A percentile compares a stretch with the other conserved stretches of the same genome.
These are phyloP conservation scores for Daedaleopsis nitida DNA, from an alignment of 768 basidiomycete genomes.

Conservation along the genomic window DNA sequence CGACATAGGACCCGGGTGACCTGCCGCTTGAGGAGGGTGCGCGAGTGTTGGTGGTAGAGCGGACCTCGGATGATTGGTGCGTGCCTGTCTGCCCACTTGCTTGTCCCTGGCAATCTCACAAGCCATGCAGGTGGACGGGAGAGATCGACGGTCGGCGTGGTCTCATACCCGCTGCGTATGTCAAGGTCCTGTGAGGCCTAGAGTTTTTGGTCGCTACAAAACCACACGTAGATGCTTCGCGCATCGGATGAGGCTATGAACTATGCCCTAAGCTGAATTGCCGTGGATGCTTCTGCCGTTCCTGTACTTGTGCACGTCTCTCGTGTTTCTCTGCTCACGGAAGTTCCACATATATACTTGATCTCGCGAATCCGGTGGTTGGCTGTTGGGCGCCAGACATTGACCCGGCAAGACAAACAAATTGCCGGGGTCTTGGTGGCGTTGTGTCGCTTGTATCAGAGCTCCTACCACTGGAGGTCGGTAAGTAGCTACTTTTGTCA, in stretches of 20 bases:
- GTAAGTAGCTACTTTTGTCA: background rate
- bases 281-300: too few relatives aligned
- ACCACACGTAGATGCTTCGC: too few relatives aligned
- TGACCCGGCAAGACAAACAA: background rate
- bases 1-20: conserved; percentile 66
- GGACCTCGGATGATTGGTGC: conserved; percentile 77
- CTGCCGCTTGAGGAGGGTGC: conserved; percentile 57
- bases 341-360: too few relatives aligned
- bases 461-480: background rate
- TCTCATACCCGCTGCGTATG: conserved; percentile 32
- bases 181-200: conserved; percentile 22
- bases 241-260: too few relatives aligned
- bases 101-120: background rate
- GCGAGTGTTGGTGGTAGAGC: conserved; percentile 63
- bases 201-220: background rate
- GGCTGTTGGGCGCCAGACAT: too few relatives aligned
- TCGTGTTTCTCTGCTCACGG: too few relatives aligned
- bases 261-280: too few relatives aligned
- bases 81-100: conserved; percentile 21
- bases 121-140: conserved; percentile 31
- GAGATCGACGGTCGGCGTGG: conserved; percentile 30
- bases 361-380: too few relatives aligned
- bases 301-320: too few relatives aligned
- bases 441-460: background rate
- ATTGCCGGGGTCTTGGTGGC: background rate